Evolutionary conservation across 2,329 filamentous ascomycete genomes (phyloP), one percentile per base, ranked within the genome.

Genomic region (Chrysosporium keratinophilum): DNA sequence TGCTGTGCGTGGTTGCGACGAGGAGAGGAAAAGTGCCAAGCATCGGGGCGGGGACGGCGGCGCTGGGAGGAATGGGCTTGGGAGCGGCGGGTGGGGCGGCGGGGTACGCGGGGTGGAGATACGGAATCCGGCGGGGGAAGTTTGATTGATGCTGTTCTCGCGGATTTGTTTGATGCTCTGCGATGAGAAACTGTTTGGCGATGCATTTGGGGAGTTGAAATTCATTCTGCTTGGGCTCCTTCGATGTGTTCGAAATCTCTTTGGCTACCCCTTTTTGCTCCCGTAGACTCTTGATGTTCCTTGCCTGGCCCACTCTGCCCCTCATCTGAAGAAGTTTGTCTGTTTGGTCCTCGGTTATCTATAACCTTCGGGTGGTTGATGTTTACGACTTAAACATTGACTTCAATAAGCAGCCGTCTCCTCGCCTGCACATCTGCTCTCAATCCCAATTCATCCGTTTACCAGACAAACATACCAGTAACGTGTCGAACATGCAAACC

Each of bases 401-500:
- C 23, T 28, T 28, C 23, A 15, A 41, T n/a, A 15, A 15, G 15
- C n/a, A 41, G 14, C 3, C 11, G 35, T 9, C 35, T 12, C 35
- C n/a, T 39, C 35, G 4, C 35, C n/a, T 14, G 7, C 35, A 4
- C n/a, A 14, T 3, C 11, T 39, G 35, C 35, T 39, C 6, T 37
- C 17, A 17, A 2, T 19, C 7, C 1, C 34, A n/a, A 50, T 14
- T n/a, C 6, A 12, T 15, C n/a, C 17, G 6, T 7, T 23, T 3
- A 37, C n/a, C 17, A 15, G 17, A 20, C 20, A 39, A 19, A 43
- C 31, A 12, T 34, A 34, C 2, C 39, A 40, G 9, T n/a, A 54
- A 12, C 47, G 56, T 57, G 57, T 33, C 48, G n/a, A 52, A 48
- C 40, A 57, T 57, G 5, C 58, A 64, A 51, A 69, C 67, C 3